Evolutionary conservation across 2,329 filamentous ascomycete species (phyloP).

Genomic region (Apiospora kogelbergensis): DNA sequence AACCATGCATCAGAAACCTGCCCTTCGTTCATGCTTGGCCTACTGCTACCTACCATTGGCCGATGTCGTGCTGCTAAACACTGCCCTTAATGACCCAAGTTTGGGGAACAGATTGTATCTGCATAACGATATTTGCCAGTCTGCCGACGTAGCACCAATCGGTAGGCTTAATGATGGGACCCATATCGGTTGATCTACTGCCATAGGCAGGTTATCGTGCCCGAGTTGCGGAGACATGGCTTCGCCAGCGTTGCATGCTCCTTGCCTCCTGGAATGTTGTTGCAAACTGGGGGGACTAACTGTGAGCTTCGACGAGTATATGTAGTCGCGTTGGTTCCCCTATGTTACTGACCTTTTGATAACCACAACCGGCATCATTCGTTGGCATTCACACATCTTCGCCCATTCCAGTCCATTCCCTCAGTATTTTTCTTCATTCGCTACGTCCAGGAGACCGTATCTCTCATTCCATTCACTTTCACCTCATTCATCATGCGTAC

Average conservation of each 20-base stretch:
- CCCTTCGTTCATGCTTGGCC: background rate
- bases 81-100: background rate
- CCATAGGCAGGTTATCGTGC: background rate
- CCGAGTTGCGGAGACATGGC: slow-evolving; percentile 1
- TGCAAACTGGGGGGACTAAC: background rate
- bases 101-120: background rate
- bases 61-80: background rate
- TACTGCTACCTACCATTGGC: background rate
- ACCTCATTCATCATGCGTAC: slow-evolving; percentile 25
- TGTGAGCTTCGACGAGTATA: background rate
- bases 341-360: background rate
- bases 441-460: slow-evolving; percentile 4
- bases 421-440: background rate
- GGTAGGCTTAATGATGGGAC: background rate
- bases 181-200: background rate
- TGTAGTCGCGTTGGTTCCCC: background rate
- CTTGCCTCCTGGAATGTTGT: background rate
- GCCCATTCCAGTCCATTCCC: background rate
- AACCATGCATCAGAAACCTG: background rate
- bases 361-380: slow-evolving; percentile 3
- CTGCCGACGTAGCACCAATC: background rate
- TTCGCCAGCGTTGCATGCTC: background rate
- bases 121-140: background rate
- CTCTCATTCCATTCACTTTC: slow-evolving; percentile 2
- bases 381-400: background rate